These are phyloP conservation scores for Rhizopus arrhizus DNA, from an alignment of 371 early-diverging fungal species.

Conservation along the genomic window DNA sequence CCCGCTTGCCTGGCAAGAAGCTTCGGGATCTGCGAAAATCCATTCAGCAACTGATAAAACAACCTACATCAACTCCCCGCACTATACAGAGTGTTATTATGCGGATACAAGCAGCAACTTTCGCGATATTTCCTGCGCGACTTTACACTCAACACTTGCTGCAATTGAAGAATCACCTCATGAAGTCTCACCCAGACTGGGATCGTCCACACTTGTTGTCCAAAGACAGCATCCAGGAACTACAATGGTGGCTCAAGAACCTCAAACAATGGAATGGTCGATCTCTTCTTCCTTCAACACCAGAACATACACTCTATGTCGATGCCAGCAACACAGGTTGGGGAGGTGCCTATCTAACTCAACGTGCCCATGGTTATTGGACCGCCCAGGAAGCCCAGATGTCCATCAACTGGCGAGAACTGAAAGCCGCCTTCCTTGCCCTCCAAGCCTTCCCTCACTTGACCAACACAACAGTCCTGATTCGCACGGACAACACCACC, in stretches of 20 bases:
- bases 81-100: slow-evolving; percentile 16
- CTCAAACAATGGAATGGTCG: slow-evolving; percentile 16
- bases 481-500: slow-evolving; percentile 16
- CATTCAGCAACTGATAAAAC: slow-evolving; percentile 6
- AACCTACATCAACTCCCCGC: slow-evolving; percentile 1
- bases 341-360: slow-evolving; percentile 7
- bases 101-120: slow-evolving; percentile 17
- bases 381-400: slow-evolving; percentile 6
- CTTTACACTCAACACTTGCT: slow-evolving; percentile 16
- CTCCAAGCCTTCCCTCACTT: slow-evolving; percentile 16
- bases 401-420: slow-evolving; percentile 33
- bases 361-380: slow-evolving; percentile 5
- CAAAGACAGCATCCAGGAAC: slow-evolving; percentile 1
- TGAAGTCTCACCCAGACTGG: slow-evolving; percentile 6
- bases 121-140: slow-evolving; percentile 18
- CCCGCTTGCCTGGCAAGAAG: slow-evolving; percentile 3
- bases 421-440: slow-evolving; percentile 19
- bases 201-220: neutral
- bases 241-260: slow-evolving; percentile 15
- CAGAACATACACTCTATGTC: slow-evolving; percentile 10
- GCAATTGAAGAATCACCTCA: slow-evolving; percentile 9
- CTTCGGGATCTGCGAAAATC: slow-evolving; percentile 25
- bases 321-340: slow-evolving; percentile 28
- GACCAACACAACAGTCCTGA: neutral
- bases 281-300: slow-evolving; percentile 13